These are phyloP conservation scores for Teratosphaeria gauchensis DNA, from an alignment of 2,329 filamentous ascomycete species.

Conservation along the genomic window DNA sequence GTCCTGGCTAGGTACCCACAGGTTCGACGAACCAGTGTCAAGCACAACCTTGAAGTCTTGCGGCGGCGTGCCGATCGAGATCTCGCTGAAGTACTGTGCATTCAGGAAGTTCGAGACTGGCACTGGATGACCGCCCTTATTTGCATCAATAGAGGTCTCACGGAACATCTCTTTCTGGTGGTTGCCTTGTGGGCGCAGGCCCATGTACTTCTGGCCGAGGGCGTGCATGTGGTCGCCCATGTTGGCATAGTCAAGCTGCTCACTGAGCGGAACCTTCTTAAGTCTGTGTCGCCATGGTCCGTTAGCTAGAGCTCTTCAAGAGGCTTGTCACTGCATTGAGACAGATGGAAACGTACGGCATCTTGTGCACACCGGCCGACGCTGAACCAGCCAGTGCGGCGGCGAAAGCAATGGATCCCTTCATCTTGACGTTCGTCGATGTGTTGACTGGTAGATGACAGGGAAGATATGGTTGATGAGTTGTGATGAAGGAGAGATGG, in stretches of 20 bases:
- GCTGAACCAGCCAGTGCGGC: conserved; percentile 57
- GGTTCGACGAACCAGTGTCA: conserved; percentile 96
- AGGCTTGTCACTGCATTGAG: background rate
- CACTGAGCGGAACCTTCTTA: conserved; percentile 84
- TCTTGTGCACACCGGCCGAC: conserved; percentile 8
- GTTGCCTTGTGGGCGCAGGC: conserved; percentile 59
- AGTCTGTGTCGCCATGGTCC: conserved; percentile 35
- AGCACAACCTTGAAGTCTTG: conserved; percentile 98
- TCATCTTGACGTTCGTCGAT: conserved; percentile 51
- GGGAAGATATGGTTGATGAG: conserved; percentile 1
- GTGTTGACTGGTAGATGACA: background rate
- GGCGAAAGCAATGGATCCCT: conserved; percentile 68
- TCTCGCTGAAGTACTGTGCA: conserved; percentile 98
- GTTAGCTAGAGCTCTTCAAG: background rate
- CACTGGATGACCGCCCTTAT: conserved; percentile 60
- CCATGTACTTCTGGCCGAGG: conserved; percentile 95
- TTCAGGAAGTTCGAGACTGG: conserved; percentile 97
- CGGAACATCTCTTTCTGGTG: conserved; percentile 68
- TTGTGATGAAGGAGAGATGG: background rate
- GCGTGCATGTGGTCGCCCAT: conserved; percentile 72
- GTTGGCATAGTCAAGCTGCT: conserved; percentile 77
- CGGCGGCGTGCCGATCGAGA: conserved; percentile 80
- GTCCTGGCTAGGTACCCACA: conserved; percentile 88
- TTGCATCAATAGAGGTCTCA: conserved; percentile 55
- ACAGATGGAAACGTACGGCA: conserved; percentile 2